A percentile compares a stretch with the other conserved stretches of the same genome.
Evolutionary conservation across 441 rosid genomes (phyloP).

Genomic region (Eugenia klotzschiana): DNA sequence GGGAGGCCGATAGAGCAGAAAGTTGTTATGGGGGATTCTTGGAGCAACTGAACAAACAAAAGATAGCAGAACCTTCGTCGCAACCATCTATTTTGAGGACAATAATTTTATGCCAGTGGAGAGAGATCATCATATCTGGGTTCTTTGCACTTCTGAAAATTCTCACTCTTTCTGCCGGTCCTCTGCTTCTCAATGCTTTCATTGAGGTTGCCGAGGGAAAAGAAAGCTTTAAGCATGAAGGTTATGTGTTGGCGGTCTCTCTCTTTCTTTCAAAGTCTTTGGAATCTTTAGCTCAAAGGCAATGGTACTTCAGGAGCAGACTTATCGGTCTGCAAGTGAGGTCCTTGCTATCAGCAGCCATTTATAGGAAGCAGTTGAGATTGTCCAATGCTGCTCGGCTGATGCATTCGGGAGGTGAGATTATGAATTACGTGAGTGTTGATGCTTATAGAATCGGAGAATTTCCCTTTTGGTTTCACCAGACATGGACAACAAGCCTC

Average conservation of each 20-base stretch:
- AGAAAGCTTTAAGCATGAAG: slow-evolving; percentile 52
- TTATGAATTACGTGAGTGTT: slow-evolving; percentile 78
- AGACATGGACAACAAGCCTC: slow-evolving; percentile 85
- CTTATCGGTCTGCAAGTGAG: slow-evolving; percentile 68
- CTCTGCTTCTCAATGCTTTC: slow-evolving; percentile 70
- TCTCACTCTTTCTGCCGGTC: slow-evolving; percentile 68
- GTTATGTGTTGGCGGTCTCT: slow-evolving; percentile 50
- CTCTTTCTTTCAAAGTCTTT: slow-evolving; percentile 50
- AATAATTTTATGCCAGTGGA: slow-evolving; percentile 48
- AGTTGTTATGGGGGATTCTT: slow-evolving; percentile 49
- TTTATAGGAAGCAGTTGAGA: slow-evolving; percentile 73
- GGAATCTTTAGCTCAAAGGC: slow-evolving; percentile 83
- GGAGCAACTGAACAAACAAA: slow-evolving; percentile 39
- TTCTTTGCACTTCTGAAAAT: slow-evolving; percentile 73
- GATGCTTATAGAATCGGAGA: slow-evolving; percentile 95
- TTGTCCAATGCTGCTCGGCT: slow-evolving; percentile 61
- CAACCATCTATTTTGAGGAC: slow-evolving; percentile 51
- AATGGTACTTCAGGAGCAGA: slow-evolving; percentile 83
- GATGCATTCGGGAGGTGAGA: slow-evolving; percentile 77
- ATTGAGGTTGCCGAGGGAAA: slow-evolving; percentile 84
- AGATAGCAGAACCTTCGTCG: slow-evolving; percentile 23
- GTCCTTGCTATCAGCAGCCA: slow-evolving; percentile 70
- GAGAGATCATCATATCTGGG: slow-evolving; percentile 64
- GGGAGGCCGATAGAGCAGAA: slow-evolving; percentile 49
- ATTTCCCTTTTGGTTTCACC: slow-evolving; percentile 92